phyloP scores from a whole-genome alignment of 2,329 filamentous ascomycete species.

The Phialophora verrucosa region DNA sequence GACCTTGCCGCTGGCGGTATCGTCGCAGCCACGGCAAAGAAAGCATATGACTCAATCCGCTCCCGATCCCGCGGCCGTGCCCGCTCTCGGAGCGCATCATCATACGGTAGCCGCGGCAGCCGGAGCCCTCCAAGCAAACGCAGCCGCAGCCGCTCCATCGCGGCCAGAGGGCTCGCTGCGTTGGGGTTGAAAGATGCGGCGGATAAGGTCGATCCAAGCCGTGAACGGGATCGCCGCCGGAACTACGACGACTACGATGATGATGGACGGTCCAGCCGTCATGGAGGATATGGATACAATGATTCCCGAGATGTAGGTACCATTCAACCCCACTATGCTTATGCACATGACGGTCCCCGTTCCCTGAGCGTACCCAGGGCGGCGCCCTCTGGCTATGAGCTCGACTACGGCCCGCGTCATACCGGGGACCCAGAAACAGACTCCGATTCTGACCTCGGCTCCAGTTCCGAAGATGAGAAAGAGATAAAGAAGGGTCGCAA shows the following conservation, averaged over 20 bases:
- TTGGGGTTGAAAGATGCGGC: slow-evolving; percentile 49
- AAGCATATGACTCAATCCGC: slow-evolving; percentile 52
- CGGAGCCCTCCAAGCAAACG: slow-evolving; percentile 57
- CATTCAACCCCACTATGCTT: slow-evolving; percentile 41
- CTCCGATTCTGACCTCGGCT: slow-evolving; percentile 59
- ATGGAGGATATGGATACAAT: slow-evolving; percentile 43
- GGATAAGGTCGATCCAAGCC: slow-evolving; percentile 40
- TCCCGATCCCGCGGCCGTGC: slow-evolving; percentile 48
- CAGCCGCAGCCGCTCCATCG: slow-evolving; percentile 54
- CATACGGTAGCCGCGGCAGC: slow-evolving; percentile 60
- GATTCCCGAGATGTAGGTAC: slow-evolving; percentile 54
- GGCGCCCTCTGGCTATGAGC: slow-evolving; percentile 34
- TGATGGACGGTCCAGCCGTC: slow-evolving; percentile 46
- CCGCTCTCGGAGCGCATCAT: slow-evolving; percentile 53
- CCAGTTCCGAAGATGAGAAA: slow-evolving; percentile 67
- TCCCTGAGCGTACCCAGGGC: slow-evolving; percentile 39
- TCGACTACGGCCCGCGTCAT: slow-evolving; percentile 38
- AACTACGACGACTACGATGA: slow-evolving; percentile 52
- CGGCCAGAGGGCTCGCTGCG: slow-evolving; percentile 52
- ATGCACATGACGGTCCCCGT: slow-evolving; percentile 34
- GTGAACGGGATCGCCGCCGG: slow-evolving; percentile 42
- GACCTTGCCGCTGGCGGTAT: slow-evolving; percentile 52
- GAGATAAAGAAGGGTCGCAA: slow-evolving; percentile 68
- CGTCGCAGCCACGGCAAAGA: slow-evolving; percentile 56
- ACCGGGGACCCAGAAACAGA: slow-evolving; percentile 44